phyloP scores from a whole-genome alignment of 2,329 filamentous ascomycete genomes.

The Cyphellophora europaea region DNA sequence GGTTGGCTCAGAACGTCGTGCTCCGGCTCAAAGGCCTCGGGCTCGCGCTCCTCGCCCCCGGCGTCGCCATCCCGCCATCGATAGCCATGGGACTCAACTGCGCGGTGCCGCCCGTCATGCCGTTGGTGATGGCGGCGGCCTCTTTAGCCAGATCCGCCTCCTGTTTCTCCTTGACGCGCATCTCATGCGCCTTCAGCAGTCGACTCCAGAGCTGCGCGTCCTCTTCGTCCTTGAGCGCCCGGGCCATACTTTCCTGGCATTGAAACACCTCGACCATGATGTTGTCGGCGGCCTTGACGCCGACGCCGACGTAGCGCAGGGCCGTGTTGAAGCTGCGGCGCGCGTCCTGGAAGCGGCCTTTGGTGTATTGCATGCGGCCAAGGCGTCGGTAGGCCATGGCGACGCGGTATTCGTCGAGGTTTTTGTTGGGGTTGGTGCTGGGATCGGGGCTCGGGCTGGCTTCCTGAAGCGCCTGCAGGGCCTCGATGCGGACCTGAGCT shows the following conservation, averaged over 20 bases:
- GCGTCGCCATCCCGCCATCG: no score
- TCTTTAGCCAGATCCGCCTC: no score
- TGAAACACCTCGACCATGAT: conserved; percentile 13
- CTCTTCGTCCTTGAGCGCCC: conserved; percentile 6
- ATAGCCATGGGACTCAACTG: no score
- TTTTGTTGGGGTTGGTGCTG: no score
- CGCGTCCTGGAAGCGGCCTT: conserved; percentile 7
- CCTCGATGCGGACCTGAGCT: conserved; percentile 6
- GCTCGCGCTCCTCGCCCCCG: no score
- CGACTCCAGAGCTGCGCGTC: conserved; percentile 8
- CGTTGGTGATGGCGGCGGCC: no score
- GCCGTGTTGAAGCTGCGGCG: conserved; percentile 13
- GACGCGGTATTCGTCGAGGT: conserved; percentile 10
- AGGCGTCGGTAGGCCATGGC: conserved; percentile 13
- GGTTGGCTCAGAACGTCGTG: no score
- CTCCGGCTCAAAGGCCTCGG: no score
- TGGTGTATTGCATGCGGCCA: conserved; percentile 8
- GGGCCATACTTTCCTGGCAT: conserved; percentile 10
- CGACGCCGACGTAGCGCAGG: conserved; percentile 6
- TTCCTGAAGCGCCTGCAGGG: no score
- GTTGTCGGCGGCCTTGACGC: conserved; percentile 5
- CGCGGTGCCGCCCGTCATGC: no score
- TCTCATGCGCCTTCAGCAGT: conserved; percentile 5
- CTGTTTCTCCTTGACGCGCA: background rate
- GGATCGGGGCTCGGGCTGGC: no score